Conservation (phyloP, 306 rosid species). For the Glycyrrhiza uralensis region DNA sequence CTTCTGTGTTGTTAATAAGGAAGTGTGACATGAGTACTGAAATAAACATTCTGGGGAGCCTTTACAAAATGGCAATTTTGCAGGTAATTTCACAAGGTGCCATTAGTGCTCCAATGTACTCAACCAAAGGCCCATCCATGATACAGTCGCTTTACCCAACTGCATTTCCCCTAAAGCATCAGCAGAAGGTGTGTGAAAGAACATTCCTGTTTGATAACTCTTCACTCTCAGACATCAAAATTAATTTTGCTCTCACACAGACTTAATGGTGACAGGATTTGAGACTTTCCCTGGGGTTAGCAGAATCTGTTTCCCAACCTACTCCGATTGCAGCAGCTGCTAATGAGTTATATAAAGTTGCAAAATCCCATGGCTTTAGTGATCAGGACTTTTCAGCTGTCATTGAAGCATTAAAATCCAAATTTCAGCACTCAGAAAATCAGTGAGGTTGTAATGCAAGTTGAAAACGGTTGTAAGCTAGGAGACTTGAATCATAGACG, state of each 20-base stretch:
- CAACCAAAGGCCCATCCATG: constrained; percentile 87
- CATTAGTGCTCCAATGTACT: constrained; percentile 89
- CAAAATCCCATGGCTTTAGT: constrained; percentile 79
- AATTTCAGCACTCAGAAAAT: constrained; percentile 42
- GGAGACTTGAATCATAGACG: background rate
- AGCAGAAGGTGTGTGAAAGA: constrained; percentile 71
- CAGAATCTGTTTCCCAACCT: constrained; percentile 89
- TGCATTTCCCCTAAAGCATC: constrained; percentile 93
- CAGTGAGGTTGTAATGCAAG: background rate
- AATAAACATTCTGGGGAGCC: background rate
- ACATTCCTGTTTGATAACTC: background rate
- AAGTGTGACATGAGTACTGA: background rate
- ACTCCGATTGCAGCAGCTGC: constrained; percentile 92
- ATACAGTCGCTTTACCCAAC: constrained; percentile 78
- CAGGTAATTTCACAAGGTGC: constrained; percentile 98
- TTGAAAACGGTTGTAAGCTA: background rate
- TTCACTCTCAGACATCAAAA: background rate
- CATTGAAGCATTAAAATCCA: constrained; percentile 81
- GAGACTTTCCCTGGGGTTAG: constrained; percentile 89
- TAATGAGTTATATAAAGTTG: constrained; percentile 89
- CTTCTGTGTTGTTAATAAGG: background rate
- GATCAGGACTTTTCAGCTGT: constrained; percentile 96
- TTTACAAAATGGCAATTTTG: constrained; percentile 24
- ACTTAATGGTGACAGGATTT: constrained; percentile 61
- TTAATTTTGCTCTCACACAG: background rate